Evolutionary conservation across 2,329 filamentous ascomycete genomes (phyloP).

Genomic region (Balansia obtecta): DNA sequence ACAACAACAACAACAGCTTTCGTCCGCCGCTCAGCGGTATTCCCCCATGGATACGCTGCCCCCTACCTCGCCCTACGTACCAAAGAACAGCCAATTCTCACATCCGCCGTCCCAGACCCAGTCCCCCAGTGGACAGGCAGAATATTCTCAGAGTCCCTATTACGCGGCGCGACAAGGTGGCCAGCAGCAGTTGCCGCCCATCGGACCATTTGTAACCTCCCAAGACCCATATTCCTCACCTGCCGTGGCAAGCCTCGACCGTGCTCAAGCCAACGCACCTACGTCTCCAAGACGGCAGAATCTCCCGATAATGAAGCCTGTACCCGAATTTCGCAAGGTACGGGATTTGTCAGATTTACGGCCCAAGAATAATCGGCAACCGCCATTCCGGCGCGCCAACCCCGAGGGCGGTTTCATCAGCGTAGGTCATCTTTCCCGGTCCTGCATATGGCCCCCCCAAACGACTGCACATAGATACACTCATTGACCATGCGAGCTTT

Average conservation of each 20-base stretch:
- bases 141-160: conserved; percentile 49
- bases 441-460: neutral
- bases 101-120: conserved; percentile 49
- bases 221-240: conserved; percentile 65
- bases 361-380: conserved; percentile 75
- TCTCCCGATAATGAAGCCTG: conserved; percentile 43
- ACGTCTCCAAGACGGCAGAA: conserved; percentile 46
- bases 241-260: conserved; percentile 58
- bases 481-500: neutral
- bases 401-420: conserved; percentile 98
- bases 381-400: conserved; percentile 82
- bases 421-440: conserved; percentile 39
- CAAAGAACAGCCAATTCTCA: conserved; percentile 47
- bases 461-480: neutral
- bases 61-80: conserved; percentile 64
- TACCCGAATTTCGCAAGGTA: conserved; percentile 80
- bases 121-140: conserved; percentile 62
- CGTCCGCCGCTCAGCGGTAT: conserved; percentile 78
- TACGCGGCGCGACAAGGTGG: conserved; percentile 34
- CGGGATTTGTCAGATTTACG: conserved; percentile 60
- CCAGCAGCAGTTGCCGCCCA: conserved; percentile 63
- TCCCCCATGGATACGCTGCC: conserved; percentile 90
- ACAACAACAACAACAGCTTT: conserved; percentile 52
- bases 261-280: conserved; percentile 43
- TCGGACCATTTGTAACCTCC: conserved; percentile 54